phyloP scores from a whole-genome alignment of 768 basidiomycete genomes.

The Tylopilus felleus region DNA sequence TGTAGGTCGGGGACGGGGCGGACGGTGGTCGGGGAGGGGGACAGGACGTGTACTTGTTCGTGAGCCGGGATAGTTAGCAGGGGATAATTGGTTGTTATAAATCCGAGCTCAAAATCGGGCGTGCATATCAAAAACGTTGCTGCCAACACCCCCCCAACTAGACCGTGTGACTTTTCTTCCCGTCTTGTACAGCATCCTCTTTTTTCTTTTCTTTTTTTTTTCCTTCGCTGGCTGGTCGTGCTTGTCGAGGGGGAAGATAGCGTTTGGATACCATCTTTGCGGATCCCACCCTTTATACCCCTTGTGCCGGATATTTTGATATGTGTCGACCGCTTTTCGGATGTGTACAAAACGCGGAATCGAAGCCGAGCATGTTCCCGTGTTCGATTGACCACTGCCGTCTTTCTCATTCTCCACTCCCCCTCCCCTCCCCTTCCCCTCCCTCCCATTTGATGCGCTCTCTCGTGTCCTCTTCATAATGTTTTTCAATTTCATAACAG shows the following conservation, averaged over 20 bases:
- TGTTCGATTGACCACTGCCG: conserved; percentile 12
- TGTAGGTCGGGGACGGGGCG: conserved; percentile 1
- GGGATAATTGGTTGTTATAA: conserved; percentile 27
- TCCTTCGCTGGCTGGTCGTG: not conserved
- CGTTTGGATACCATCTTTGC: conserved; percentile 1
- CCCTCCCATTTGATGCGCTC: not conserved
- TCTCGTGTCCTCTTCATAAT: not conserved
- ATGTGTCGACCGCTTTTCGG: conserved; percentile 15
- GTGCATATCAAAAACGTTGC: conserved; percentile 34
- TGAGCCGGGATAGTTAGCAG: conserved; percentile 10
- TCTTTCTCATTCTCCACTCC: conserved; percentile 4
- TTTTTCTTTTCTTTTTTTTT: too few species aligned
- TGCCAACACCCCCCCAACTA: conserved; percentile 13
- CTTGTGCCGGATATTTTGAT: conserved; percentile 12
- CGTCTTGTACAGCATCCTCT: conserved; percentile 11
- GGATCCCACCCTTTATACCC: conserved; percentile 15
- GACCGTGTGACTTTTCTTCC: conserved; percentile 29
- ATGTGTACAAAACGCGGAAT: conserved; percentile 15
- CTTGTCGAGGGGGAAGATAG: conserved; percentile 1
- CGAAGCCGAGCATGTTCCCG: conserved; percentile 18
- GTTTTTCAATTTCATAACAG: not conserved
- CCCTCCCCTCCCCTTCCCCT: not conserved
- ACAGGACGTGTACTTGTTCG: not conserved
- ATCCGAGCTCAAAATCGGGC: conserved; percentile 31
- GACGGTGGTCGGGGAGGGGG: not conserved